Evolutionary conservation across 2,329 filamentous ascomycete species (phyloP), one percentile per base, ranked within the genome.

Genomic region (Didymella pinodella): DNA sequence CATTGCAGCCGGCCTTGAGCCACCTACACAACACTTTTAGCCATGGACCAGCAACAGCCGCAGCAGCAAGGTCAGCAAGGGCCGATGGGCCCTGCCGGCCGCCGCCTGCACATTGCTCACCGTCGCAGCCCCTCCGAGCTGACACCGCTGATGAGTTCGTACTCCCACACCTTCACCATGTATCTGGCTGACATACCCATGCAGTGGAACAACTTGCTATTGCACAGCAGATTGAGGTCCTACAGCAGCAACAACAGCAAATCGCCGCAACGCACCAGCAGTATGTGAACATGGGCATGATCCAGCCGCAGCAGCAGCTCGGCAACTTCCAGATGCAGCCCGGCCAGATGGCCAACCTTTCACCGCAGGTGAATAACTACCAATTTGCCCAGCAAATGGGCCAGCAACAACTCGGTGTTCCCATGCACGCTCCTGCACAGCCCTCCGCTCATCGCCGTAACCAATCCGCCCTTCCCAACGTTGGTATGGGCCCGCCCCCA

Each of bases 171-270:
- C 53, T 47, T 40, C 36, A 29, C 36, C 26, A 36, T 46, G 16
- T 10, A n/a, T 52, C 28, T 49, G 66, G 65, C 72, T 76, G 64
- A 73, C 68, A 59, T 40, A 41, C 28, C 16, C 40, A 29, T 63
- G 48, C 71, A 96, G 93, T 97, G 91, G 94, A 97, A 84, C 93
- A 97, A 86, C 87, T 97, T 76, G 92, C 92, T 76, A 93, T 98
- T 77, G 93, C 97, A 82, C 94, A 97, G 83, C 94, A 98, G 81
- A 97, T 98, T 75, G 94, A 98, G 81, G 86, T 96, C 76, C 85
- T 98, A 74, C 94, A 98, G 82, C 93, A 97, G 78, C 95, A 98
- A 79, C 95, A 98, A 78, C 93, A 98, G 79, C 93, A 97, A 78
- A 96, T 98, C 75, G 92, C 96, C 80, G 92, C 92, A 70, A 95